Percentiles rank a stretch among this genome's conserved stretches.
phyloP scores from a whole-genome alignment of 2,329 filamentous ascomycete species.

The Epichloe gansuensis region DNA sequence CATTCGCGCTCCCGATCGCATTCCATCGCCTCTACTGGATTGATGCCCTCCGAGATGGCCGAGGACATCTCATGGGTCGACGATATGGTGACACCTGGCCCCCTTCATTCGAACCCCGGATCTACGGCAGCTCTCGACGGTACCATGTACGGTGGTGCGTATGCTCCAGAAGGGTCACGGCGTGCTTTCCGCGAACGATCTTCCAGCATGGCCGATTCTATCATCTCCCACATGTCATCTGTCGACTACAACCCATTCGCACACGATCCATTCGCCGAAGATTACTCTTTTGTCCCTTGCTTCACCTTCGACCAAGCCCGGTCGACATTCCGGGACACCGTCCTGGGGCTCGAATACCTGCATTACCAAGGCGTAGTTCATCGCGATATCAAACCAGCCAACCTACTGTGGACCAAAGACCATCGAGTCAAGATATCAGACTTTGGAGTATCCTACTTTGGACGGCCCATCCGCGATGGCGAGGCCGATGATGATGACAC shows the following conservation, averaged over 20 bases:
- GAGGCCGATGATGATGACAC: slow-evolving; percentile 67
- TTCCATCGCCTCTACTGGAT: slow-evolving; percentile 30
- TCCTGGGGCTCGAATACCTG: slow-evolving; percentile 86
- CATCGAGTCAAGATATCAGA: slow-evolving; percentile 95
- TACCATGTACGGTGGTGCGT: slow-evolving; percentile 66
- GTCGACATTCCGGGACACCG: slow-evolving; percentile 79
- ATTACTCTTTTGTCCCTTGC: slow-evolving; percentile 86
- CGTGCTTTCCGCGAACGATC: slow-evolving; percentile 53
- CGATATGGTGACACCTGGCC: slow-evolving; percentile 41
- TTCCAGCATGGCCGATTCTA: slow-evolving; percentile 70
- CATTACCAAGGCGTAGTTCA: slow-evolving; percentile 80
- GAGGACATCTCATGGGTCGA: slow-evolving; percentile 30
- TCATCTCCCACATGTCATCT: slow-evolving; percentile 57
- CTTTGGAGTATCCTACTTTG: slow-evolving; percentile 96
- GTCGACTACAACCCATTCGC: slow-evolving; percentile 44
- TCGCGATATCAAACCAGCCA: slow-evolving; percentile 79
- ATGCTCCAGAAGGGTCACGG: slow-evolving; percentile 45
- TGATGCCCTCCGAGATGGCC: slow-evolving; percentile 21
- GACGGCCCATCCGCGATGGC: slow-evolving; percentile 71
- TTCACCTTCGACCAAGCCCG: slow-evolving; percentile 78
- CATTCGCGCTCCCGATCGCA: slow-evolving; percentile 28
- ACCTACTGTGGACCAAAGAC: slow-evolving; percentile 75
- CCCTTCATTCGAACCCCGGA: slow-evolving; percentile 38
- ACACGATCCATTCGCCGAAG: slow-evolving; percentile 64
- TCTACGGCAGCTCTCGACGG: slow-evolving; percentile 55